These are phyloP conservation scores for Colletotrichum eleusines DNA, from an alignment of 2,329 filamentous ascomycete genomes.

Conservation along the genomic window DNA sequence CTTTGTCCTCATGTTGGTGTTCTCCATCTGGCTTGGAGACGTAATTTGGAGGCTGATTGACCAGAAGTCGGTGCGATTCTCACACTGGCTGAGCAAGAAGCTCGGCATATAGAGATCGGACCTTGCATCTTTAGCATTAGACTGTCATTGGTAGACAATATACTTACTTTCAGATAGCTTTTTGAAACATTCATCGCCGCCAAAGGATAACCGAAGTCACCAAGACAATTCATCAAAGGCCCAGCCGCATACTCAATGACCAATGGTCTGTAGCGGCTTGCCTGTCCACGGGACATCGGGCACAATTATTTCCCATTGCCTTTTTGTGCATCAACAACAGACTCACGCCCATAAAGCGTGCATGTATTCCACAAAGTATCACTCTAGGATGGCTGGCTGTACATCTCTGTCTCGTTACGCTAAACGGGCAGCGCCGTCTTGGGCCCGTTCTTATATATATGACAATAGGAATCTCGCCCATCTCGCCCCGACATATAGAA, in stretches of 20 bases:
- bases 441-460: slow-evolving; percentile 29
- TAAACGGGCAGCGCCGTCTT: slow-evolving; percentile 18
- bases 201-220: neutral
- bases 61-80: slow-evolving; percentile 58
- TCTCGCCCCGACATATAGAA: slow-evolving; percentile 11
- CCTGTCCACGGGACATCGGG: neutral
- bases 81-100: slow-evolving; percentile 53
- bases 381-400: neutral
- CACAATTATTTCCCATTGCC: neutral
- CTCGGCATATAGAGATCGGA: neutral
- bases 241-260: neutral
- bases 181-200: neutral
- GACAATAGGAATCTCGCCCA: slow-evolving; percentile 32
- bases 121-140: neutral
- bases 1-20: neutral
- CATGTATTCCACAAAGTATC: neutral
- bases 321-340: neutral
- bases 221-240: neutral
- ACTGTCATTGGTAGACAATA: neutral
- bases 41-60: slow-evolving; percentile 61
- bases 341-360: neutral
- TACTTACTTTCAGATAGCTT: neutral
- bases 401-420: slow-evolving; percentile 16
- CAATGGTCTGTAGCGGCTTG: too few species aligned
- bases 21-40: slow-evolving; percentile 58